Conservation (phyloP, 169 alveolate genomes). For the Babesia bovis region DNA sequence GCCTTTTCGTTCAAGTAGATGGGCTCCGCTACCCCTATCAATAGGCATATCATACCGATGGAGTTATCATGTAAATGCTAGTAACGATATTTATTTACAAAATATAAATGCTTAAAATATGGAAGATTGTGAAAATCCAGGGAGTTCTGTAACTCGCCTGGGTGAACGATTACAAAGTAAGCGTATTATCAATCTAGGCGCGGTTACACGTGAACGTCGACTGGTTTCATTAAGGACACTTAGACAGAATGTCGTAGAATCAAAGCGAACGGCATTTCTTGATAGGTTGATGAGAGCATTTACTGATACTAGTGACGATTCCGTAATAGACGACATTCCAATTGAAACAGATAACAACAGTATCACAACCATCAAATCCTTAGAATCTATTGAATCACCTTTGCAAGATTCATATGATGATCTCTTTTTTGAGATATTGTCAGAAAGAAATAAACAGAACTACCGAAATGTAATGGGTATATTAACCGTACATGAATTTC, state of each 20-base stretch:
- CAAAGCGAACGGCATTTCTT: not conserved
- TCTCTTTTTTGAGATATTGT: not conserved
- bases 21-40: too few relatives aligned
- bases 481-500: conserved; percentile 56
- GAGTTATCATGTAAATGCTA: too few relatives aligned
- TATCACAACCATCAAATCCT: not conserved
- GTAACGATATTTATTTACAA: too few relatives aligned
- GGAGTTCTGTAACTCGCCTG: conserved; percentile 7
- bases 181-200: not conserved
- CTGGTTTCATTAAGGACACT: conserved; percentile 6
- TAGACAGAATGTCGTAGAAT: conserved; percentile 13
- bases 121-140: not conserved
- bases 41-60: too few relatives aligned
- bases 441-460: not conserved
- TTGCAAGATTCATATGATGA: not conserved
- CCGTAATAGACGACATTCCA: not conserved
- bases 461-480: conserved; percentile 3
- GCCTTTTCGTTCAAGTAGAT: too few relatives aligned
- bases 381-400: not conserved
- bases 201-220: conserved; percentile 16
- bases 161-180: conserved; percentile 26
- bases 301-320: not conserved
- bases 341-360: not conserved
- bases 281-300: not conserved
- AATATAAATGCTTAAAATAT: too few relatives aligned